These are phyloP conservation scores for Mucor racemosus DNA, from an alignment of 371 early-diverging fungal species.

Conservation along the genomic window DNA sequence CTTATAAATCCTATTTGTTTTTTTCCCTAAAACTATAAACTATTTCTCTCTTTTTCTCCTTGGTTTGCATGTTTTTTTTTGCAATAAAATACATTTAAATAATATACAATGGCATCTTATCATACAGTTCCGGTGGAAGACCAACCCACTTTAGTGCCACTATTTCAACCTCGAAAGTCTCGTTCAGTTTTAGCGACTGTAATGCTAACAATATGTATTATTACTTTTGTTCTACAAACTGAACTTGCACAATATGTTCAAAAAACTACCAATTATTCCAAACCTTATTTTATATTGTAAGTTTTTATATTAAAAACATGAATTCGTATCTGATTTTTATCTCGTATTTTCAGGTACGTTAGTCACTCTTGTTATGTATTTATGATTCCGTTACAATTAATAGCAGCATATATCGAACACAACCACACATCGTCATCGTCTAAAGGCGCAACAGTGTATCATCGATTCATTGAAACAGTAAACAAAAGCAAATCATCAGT, in stretches of 20 bases:
- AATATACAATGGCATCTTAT: conserved; percentile 33
- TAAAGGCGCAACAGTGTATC: neutral
- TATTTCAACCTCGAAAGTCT: conserved; percentile 20
- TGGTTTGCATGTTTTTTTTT: neutral
- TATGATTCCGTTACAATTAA: conserved; percentile 69
- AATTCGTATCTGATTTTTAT: neutral
- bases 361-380: conserved; percentile 75
- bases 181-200: conserved; percentile 39
- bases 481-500: conserved; percentile 12
- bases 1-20: neutral
- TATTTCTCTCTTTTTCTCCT: conserved; percentile 9
- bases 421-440: neutral
- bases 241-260: conserved; percentile 73
- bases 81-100: neutral
- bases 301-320: conserved; percentile 10
- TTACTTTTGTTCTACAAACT: conserved; percentile 69
- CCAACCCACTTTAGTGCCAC: conserved; percentile 10
- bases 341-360: conserved; percentile 53
- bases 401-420: conserved; percentile 45
- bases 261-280: conserved; percentile 60
- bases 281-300: conserved; percentile 83
- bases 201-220: conserved; percentile 61
- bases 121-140: conserved; percentile 37
- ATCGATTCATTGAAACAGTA: conserved; percentile 15
- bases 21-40: too few relatives aligned